Evolutionary conservation across 2,329 filamentous ascomycete genomes (phyloP).

Genomic region (Colletotrichum eremochloae): DNA sequence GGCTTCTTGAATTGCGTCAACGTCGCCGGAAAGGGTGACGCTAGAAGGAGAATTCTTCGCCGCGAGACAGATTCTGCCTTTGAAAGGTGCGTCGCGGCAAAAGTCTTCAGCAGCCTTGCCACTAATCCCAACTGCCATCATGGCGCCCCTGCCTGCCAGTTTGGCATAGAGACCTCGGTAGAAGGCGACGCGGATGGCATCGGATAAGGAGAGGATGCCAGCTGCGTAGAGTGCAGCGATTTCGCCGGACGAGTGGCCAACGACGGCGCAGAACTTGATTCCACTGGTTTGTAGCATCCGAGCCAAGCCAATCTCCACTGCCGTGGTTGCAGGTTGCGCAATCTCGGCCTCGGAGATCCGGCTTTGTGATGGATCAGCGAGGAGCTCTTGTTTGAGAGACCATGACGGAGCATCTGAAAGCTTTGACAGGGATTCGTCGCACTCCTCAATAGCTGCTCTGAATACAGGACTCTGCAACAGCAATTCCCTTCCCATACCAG

Average conservation of each 20-base stretch:
- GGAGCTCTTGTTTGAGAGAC: conserved; percentile 44
- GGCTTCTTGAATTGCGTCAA: conserved; percentile 45
- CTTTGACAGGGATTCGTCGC: conserved; percentile 40
- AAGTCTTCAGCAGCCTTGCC: conserved; percentile 54
- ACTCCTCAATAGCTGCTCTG: conserved; percentile 12
- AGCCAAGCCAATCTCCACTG: conserved; percentile 56
- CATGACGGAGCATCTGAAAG: conserved; percentile 32
- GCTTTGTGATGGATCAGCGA: conserved; percentile 32
- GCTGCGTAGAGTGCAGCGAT: conserved; percentile 60
- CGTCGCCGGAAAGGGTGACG: conserved; percentile 59
- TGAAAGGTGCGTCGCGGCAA: conserved; percentile 39
- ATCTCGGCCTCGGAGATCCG: conserved; percentile 40
- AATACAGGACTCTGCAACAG: conserved; percentile 48
- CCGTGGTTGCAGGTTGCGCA: conserved; percentile 49
- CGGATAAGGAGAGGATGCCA: conserved; percentile 50
- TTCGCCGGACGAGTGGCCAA: conserved; percentile 51
- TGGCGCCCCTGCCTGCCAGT: conserved; percentile 56
- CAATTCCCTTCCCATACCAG: neutral
- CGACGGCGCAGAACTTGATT: neutral
- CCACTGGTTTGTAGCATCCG: conserved; percentile 51
- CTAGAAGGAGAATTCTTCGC: conserved; percentile 68
- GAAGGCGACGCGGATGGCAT: conserved; percentile 56
- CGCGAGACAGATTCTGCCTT: conserved; percentile 43
- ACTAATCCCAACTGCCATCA: conserved; percentile 67
- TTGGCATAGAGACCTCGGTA: conserved; percentile 51